These are phyloP conservation scores for Ramularia collo-cygni DNA, from an alignment of 2,329 filamentous ascomycete species.

Conservation along the genomic window DNA sequence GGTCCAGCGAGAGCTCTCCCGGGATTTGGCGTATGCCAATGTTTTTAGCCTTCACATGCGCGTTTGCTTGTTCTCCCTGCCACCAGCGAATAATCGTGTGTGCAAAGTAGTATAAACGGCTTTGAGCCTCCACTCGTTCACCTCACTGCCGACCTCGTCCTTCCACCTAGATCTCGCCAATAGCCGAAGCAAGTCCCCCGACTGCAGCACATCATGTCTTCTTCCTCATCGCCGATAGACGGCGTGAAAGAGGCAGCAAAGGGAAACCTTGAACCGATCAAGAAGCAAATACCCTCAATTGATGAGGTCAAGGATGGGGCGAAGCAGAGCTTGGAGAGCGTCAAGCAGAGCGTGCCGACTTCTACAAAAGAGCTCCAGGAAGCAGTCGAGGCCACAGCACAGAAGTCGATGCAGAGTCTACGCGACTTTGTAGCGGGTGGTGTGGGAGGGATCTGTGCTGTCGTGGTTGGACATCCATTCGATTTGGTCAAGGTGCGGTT, in stretches of 20 bases:
- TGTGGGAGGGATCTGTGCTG: constrained; percentile 88
- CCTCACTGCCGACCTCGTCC: background rate
- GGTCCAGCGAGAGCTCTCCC: background rate
- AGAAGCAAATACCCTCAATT: constrained; percentile 13
- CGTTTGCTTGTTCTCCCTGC: background rate
- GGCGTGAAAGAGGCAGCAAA: constrained; percentile 17
- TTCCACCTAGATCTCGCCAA: background rate
- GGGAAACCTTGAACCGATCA: constrained; percentile 15
- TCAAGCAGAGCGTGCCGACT: constrained; percentile 15
- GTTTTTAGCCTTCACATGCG: constrained; percentile 2
- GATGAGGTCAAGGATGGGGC: constrained; percentile 13
- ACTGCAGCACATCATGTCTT: constrained; percentile 11
- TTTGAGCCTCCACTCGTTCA: background rate
- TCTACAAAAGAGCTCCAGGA: constrained; percentile 45
- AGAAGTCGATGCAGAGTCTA: constrained; percentile 55
- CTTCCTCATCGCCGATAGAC: constrained; percentile 10
- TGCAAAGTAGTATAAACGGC: too few relatives aligned
- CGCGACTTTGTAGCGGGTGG: constrained; percentile 84
- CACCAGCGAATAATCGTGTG: too few relatives aligned
- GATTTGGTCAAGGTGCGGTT: constrained; percentile 96
- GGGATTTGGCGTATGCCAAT: constrained; percentile 1
- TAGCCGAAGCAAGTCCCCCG: background rate
- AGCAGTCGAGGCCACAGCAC: constrained; percentile 45
- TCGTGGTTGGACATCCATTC: constrained; percentile 89
- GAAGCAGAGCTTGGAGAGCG: constrained; percentile 15